phyloP scores from a whole-genome alignment of 2,329 filamentous ascomycete species.

The Phialophora expanda region DNA sequence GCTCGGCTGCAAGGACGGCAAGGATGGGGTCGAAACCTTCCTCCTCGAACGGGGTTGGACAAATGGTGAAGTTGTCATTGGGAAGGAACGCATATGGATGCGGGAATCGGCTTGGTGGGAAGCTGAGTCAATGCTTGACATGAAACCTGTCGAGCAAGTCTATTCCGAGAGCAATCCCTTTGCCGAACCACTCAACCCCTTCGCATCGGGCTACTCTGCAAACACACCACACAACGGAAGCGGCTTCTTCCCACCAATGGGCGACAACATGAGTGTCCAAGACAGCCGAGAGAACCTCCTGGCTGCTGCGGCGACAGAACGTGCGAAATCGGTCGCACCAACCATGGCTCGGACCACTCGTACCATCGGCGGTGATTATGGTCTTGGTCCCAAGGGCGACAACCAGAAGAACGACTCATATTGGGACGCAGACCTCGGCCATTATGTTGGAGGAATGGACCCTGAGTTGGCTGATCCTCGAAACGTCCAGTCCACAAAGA shows the following conservation, averaged over 20 bases:
- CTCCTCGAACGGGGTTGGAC: slow-evolving; percentile 95
- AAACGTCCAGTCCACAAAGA: slow-evolving; percentile 71
- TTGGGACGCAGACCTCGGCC: slow-evolving; percentile 70
- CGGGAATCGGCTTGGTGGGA: slow-evolving; percentile 96
- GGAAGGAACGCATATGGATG: slow-evolving; percentile 93
- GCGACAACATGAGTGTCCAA: slow-evolving; percentile 65
- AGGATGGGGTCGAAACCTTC: slow-evolving; percentile 93
- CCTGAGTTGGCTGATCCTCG: slow-evolving; percentile 78
- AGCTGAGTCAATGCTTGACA: slow-evolving; percentile 91
- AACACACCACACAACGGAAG: slow-evolving; percentile 59
- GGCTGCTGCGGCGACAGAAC: slow-evolving; percentile 58
- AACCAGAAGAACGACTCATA: slow-evolving; percentile 71
- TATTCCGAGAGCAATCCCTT: slow-evolving; percentile 30
- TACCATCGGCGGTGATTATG: slow-evolving; percentile 76
- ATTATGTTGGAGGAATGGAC: slow-evolving; percentile 73
- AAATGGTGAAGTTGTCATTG: slow-evolving; percentile 93
- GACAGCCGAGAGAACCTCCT: slow-evolving; percentile 71
- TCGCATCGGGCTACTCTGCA: slow-evolving; percentile 73
- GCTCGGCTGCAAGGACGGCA: slow-evolving; percentile 86
- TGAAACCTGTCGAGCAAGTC: slow-evolving; percentile 68
- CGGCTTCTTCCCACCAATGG: slow-evolving; percentile 70
- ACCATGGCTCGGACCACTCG: slow-evolving; percentile 67
- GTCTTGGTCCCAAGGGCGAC: slow-evolving; percentile 85
- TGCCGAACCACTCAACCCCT: slow-evolving; percentile 49
- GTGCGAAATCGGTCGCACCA: slow-evolving; percentile 58